Evolutionary conservation across 2,329 filamentous ascomycete species (phyloP), one percentile per base, ranked within the genome.

Genomic region (Fusarium sublunatum): DNA sequence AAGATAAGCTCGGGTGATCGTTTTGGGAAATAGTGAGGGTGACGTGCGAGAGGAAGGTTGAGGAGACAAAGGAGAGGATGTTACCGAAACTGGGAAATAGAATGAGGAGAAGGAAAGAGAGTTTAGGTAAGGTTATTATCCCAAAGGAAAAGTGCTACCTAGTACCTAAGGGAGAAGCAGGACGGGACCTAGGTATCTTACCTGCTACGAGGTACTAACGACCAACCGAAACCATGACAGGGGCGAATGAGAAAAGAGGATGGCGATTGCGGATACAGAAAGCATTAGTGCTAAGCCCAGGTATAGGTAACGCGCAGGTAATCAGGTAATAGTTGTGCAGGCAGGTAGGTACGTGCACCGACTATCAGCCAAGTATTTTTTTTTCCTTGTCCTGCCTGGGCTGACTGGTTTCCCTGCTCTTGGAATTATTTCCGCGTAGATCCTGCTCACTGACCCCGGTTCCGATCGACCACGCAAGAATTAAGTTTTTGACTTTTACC

Each of bases 221-320:
- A 42, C 62, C 61, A 65, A 63, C 62, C 62, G 47, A 65, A 63
- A 65, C 52, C 38, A 54, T 26, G 48, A 29, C 34, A 36, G 61
- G 61, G 57, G 44, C 62, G 52, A 48, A 65, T 58, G 29, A 65
- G 49, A 65, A 47, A 44, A 47, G 48, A 65, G 52, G 42, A 43
- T 26, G 61, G 54, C 52, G 42, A 56, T 64, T 50, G 53, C 54
- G 57, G 47, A 70, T 61, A 53, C 51, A 51, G 50, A 64, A 64
- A 54, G 50, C 41, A 54, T 57, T 46, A 42, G 42, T 13, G 54
- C 47, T 65, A 62, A 53, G 44, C 53, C 58, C 61, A 54, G 62
- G 53, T 55, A 65, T 52, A 63, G 38, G 52, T 54, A 61, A 40
- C 44, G 19, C 19, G 19, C 19, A 19, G 19, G 19, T 19, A 48